Evolutionary conservation across 768 basidiomycete genomes (phyloP).

Genomic region (Pulveroboletus sp.): DNA sequence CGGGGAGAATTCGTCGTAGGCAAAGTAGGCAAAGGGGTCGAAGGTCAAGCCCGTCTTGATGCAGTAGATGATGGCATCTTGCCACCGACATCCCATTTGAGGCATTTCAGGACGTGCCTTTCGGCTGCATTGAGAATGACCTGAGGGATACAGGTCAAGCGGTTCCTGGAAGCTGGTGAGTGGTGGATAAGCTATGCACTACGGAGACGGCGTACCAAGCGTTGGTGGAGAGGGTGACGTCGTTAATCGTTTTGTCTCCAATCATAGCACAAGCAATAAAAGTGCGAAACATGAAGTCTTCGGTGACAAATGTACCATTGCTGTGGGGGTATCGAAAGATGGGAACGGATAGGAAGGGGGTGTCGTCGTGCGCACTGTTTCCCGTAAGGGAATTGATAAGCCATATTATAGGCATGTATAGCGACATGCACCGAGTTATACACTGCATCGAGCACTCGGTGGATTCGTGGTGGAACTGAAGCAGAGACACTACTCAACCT

Average conservation of each 20-base stretch:
- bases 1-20: constrained; percentile 13
- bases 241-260: constrained; percentile 34
- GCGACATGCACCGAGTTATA: constrained; percentile 27
- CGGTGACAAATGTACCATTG: constrained; percentile 24
- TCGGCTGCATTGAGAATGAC: constrained; percentile 25
- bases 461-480: constrained; percentile 19
- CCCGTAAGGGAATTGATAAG: constrained; percentile 28
- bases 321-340: constrained; percentile 30
- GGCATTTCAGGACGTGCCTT: constrained; percentile 13
- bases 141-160: constrained; percentile 20
- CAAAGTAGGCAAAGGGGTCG: constrained; percentile 26
- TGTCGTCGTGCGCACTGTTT: constrained; percentile 11
- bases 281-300: constrained; percentile 35
- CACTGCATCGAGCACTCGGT: constrained; percentile 18
- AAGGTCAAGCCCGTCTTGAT: constrained; percentile 26
- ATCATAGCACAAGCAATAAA: constrained; percentile 37
- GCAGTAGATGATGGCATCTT: constrained; percentile 19
- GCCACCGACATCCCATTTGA: constrained; percentile 28
- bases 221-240: constrained; percentile 27
- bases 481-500: constrained; percentile 2
- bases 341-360: constrained; percentile 27
- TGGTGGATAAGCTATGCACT: neutral
- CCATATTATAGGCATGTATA: constrained; percentile 33
- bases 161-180: constrained; percentile 20
- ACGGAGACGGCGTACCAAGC: constrained; percentile 24